phyloP scores from a whole-genome alignment of 169 alveolate species.

The Babesia gibsoni region DNA sequence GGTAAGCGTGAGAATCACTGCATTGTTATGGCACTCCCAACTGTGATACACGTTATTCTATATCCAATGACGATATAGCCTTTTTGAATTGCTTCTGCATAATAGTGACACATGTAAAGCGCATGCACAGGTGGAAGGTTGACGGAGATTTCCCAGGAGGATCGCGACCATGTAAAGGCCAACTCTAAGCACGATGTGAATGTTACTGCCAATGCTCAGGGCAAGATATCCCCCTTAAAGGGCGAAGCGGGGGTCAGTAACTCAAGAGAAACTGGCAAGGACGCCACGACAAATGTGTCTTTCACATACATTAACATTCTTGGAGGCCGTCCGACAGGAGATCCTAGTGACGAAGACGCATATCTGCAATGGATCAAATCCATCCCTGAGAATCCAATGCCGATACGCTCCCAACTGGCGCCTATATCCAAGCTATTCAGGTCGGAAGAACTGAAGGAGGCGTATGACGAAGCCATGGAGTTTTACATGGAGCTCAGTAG shows the following conservation, averaged over 20 bases:
- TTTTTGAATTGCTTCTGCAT: neutral
- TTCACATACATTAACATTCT: conserved; percentile 41
- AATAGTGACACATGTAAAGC: neutral
- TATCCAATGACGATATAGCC: neutral
- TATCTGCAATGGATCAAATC: conserved; percentile 53
- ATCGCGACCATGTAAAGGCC: neutral
- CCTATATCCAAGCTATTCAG: conserved; percentile 54
- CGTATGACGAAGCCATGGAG: conserved; percentile 55
- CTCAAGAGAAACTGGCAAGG: neutral
- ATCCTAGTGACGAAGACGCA: conserved; percentile 33
- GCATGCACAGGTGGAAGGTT: conserved; percentile 34
- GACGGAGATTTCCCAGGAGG: conserved; percentile 27
- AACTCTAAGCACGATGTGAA: neutral
- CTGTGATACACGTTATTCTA: neutral
- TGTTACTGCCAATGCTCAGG: neutral
- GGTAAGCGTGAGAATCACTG: conserved; percentile 19
- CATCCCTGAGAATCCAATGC: conserved; percentile 59
- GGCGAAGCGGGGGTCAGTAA: conserved; percentile 1
- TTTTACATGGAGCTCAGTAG: conserved; percentile 48
- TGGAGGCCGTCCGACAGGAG: conserved; percentile 56
- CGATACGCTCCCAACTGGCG: conserved; percentile 56
- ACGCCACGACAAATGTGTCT: conserved; percentile 12
- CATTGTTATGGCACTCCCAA: too few species aligned
- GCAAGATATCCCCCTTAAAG: neutral
- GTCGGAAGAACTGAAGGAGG: conserved; percentile 25